Percentiles rank a stretch among this genome's conserved stretches.
These are phyloP conservation scores for Coemansia sp. DNA, from an alignment of 192 early-diverging fungal genomes.

Conservation along the genomic window DNA sequence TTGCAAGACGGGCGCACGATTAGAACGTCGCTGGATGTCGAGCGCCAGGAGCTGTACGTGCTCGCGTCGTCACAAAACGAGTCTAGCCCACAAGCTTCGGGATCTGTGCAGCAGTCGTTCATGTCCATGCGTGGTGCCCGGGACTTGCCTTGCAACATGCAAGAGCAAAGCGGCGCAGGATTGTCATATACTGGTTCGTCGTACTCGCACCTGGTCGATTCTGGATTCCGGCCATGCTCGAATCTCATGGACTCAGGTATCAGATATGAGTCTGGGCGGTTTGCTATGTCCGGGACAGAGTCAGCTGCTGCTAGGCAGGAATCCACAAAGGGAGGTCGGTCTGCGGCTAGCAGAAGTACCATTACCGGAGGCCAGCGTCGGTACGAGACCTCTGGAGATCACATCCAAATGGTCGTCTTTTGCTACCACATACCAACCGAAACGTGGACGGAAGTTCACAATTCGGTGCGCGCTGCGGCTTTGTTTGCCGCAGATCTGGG, in stretches of 20 bases:
- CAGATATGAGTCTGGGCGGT: constrained; percentile 18
- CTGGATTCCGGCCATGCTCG: constrained; percentile 42
- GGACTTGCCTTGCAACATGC: constrained; percentile 11
- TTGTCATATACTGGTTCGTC: constrained; percentile 19
- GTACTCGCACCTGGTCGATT: constrained; percentile 23
- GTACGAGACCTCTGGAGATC: constrained; percentile 20
- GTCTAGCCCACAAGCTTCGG: constrained; percentile 9
- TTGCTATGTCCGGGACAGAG: neutral
- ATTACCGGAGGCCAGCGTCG: neutral
- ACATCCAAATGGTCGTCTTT: constrained; percentile 46
- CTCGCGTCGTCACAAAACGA: constrained; percentile 59
- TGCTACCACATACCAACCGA: constrained; percentile 61
- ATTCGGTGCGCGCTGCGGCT: constrained; percentile 26
- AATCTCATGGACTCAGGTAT: constrained; percentile 34
- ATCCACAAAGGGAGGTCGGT: neutral
- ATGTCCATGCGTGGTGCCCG: constrained; percentile 26
- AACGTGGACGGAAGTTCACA: constrained; percentile 55
- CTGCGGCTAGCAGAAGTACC: neutral
- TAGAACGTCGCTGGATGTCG: constrained; percentile 78
- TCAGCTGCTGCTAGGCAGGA: neutral
- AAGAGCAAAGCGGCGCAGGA: constrained; percentile 11
- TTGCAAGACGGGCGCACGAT: constrained; percentile 54
- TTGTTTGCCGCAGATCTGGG: constrained; percentile 53
- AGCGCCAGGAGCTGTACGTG: constrained; percentile 85
- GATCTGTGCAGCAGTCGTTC: constrained; percentile 24